Base-by-base conservation (phyloP, 345 rosid genomes). In the Geranium rotundifolium region DNA sequence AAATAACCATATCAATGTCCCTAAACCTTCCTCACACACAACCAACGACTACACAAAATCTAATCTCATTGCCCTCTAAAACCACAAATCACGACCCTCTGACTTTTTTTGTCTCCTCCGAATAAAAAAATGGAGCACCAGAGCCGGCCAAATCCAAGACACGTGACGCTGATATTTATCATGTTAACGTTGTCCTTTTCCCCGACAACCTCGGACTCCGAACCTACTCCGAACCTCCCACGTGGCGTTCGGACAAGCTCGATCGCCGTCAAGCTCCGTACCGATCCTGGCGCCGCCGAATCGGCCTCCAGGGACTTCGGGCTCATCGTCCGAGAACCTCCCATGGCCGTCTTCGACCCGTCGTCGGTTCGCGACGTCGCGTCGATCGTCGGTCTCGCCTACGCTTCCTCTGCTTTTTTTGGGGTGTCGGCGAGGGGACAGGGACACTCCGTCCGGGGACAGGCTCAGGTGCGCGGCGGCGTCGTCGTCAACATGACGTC, bases 361-460 rank as follows among this genome's bases (percentile, higher is more conserved):
- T 12, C 18, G 2, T 1, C 13, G 19, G 5, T 15, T 1, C 2
- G 17, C 5, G 57, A 54, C 18, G 15, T 54, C 18, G 18, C 7
- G 4, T 16, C 17, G 1, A 10, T 54, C 57, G 57, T 54, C 2
- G 17, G 17, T 19, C 19, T 54, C 7, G 57, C 57, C 57, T 54
- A 16, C 57, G 1, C 17, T 16, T 54, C 57, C 19, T 7, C 57
- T 15, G 13, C 13, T 31, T 70, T 72, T 15, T 67, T 74, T n/a
- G 60, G 74, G 1, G 13, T 82, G 13, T 71, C 87, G 1, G 84
- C 84, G 7, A 69, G 79, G 29, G 87, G 87, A 15, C 69, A 52
- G 1, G 71, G 77, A 39, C 87, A 82, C 58, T 82, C 84, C 0
- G 65, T 72, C 13, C 31, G 61, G 0, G 87, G 87, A 12, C 84